phyloP scores from a whole-genome alignment of 345 rosid genomes.

The Raphanus sativus region DNA sequence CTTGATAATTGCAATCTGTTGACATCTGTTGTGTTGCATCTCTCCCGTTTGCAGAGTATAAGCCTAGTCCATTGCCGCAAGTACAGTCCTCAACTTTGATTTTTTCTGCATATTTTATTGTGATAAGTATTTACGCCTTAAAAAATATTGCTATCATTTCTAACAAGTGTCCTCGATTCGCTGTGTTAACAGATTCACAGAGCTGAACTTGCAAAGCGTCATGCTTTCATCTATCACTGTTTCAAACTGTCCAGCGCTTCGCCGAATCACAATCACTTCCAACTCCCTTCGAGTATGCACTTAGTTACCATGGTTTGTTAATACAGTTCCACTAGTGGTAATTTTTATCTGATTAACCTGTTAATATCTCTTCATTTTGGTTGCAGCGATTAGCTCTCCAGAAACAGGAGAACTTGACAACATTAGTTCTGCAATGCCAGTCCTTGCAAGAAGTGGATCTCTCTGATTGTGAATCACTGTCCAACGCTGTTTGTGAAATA shows the following conservation, averaged over 20 bases:
- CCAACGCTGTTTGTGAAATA: slow-evolving; percentile 77
- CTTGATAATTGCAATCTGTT: slow-evolving; percentile 83
- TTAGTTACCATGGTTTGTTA: neutral
- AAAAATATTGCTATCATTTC: slow-evolving; percentile 19
- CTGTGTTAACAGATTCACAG: slow-evolving; percentile 66
- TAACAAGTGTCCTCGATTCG: neutral
- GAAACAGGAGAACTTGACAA: slow-evolving; percentile 89
- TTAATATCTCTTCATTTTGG: slow-evolving; percentile 9
- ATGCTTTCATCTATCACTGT: slow-evolving; percentile 79
- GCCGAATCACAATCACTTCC: slow-evolving; percentile 72
- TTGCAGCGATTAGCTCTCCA: slow-evolving; percentile 85
- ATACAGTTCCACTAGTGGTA: neutral
- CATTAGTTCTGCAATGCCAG: slow-evolving; percentile 74
- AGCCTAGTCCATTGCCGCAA: slow-evolving; percentile 86
- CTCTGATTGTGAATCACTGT: slow-evolving; percentile 90
- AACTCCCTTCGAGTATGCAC: slow-evolving; percentile 71
- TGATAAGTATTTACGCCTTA: neutral
- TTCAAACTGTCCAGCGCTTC: slow-evolving; percentile 84
- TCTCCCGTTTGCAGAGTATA: slow-evolving; percentile 71
- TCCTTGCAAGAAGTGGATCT: slow-evolving; percentile 93
- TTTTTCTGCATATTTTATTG: neutral
- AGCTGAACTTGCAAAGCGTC: slow-evolving; percentile 64
- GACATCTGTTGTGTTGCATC: slow-evolving; percentile 86
- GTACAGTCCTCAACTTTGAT: slow-evolving; percentile 44
- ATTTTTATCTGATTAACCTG: slow-evolving; percentile 8